Percentiles rank a stretch among this genome's conserved stretches.
Conservation (phyloP, 257 asterid species). For the Gynochthodes officinalis region DNA sequence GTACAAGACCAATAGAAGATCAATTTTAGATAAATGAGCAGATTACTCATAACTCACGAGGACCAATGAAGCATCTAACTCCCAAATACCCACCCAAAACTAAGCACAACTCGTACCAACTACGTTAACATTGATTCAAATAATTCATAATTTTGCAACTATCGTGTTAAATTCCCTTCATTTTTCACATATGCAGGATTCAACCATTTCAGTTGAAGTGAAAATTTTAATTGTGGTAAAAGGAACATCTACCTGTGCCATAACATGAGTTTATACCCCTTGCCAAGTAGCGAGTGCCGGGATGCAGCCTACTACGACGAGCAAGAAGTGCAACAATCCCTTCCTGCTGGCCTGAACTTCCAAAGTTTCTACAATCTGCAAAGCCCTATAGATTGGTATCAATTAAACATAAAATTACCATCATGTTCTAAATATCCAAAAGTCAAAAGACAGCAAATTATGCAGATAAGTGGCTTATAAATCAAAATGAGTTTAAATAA, state of each 20-base stretch:
- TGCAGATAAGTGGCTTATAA: background rate
- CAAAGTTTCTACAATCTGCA: conserved; percentile 85
- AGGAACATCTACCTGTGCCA: conserved; percentile 66
- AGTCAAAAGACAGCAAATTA: background rate
- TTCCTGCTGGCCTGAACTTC: conserved; percentile 93
- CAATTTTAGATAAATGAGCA: background rate
- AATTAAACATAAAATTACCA: conserved; percentile 16
- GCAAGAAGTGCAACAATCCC: conserved; percentile 95
- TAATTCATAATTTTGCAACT: background rate
- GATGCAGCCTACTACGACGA: conserved; percentile 97
- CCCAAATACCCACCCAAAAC: background rate
- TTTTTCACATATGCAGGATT: background rate
- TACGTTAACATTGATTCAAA: background rate
- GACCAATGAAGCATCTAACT: background rate
- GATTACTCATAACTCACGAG: background rate
- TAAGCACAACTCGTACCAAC: background rate
- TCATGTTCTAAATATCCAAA: background rate
- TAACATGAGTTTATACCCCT: conserved; percentile 95
- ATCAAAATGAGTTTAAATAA: background rate
- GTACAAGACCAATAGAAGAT: background rate
- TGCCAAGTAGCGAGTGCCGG: conserved; percentile 96
- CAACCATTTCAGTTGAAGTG: background rate
- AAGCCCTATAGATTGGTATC: conserved; percentile 66
- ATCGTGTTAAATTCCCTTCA: background rate
- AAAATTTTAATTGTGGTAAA: conserved; percentile 7